Conservation (phyloP, 73 alveolate species). For the Blepharisma japonicum region DNA sequence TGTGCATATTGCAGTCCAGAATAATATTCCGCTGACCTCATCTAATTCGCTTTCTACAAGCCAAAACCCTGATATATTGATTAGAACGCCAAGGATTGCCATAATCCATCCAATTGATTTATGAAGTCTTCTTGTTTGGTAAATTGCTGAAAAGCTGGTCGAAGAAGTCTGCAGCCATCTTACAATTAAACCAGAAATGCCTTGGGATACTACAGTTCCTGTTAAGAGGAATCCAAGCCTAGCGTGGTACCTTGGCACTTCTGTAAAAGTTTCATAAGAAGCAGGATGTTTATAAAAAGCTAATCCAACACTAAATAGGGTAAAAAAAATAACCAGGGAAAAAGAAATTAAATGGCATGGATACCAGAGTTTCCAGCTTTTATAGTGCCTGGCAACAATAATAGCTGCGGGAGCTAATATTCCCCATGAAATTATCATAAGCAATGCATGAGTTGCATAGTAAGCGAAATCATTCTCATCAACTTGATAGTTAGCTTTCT, state of each 20-base stretch:
- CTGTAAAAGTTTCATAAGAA: background rate
- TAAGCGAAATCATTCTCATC: too few relatives aligned
- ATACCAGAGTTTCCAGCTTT: background rate
- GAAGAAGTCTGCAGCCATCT: background rate
- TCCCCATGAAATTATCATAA: background rate
- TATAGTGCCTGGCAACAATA: constrained; percentile 7
- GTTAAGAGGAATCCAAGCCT: constrained; percentile 12
- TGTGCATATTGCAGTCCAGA: too few relatives aligned
- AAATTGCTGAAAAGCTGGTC: background rate
- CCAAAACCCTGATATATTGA: too few relatives aligned
- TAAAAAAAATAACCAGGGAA: background rate
- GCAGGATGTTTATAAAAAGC: background rate
- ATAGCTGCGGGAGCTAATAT: background rate
- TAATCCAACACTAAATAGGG: background rate
- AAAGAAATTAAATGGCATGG: background rate
- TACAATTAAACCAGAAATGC: constrained; percentile 2
- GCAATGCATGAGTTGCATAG: background rate
- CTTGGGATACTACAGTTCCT: background rate
- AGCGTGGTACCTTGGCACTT: background rate
- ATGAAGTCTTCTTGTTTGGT: background rate
- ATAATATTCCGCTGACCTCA: too few relatives aligned
- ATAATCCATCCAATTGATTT: background rate
- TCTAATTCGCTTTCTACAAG: too few relatives aligned
- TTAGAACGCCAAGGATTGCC: background rate
- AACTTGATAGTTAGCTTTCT: too few relatives aligned